Conservation (phyloP, 2,329 filamentous ascomycete species). For the Aspergillus vadensis region DNA sequence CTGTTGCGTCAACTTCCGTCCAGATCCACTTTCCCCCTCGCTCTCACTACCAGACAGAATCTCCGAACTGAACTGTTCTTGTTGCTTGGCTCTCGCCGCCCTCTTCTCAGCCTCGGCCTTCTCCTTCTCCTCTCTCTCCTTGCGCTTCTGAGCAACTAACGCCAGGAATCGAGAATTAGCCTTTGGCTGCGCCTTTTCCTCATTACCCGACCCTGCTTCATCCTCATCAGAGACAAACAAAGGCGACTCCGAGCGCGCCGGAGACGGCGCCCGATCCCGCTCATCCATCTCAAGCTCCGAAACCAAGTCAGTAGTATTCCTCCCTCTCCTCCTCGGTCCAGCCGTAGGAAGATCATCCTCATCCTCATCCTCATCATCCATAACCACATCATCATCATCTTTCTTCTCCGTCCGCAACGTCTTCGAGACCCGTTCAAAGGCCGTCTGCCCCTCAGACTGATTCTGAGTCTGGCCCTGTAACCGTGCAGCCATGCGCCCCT, state of each 20-base stretch:
- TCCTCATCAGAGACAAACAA: slow-evolving; percentile 46
- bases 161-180: slow-evolving; percentile 67
- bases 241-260: slow-evolving; percentile 38
- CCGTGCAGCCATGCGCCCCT: slow-evolving; percentile 65
- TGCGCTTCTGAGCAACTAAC: slow-evolving; percentile 71
- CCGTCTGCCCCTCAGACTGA: slow-evolving; percentile 32
- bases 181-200: slow-evolving; percentile 30
- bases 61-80: slow-evolving; percentile 40
- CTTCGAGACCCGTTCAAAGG: slow-evolving; percentile 45
- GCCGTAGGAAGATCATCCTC: slow-evolving; percentile 36
- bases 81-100: slow-evolving; percentile 35
- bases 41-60: slow-evolving; percentile 56
- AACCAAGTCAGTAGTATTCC: slow-evolving; percentile 32
- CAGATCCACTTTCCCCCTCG: slow-evolving; percentile 64
- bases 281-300: slow-evolving; percentile 32
- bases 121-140: slow-evolving; percentile 69
- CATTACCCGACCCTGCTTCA: slow-evolving; percentile 21
- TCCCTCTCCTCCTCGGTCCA: slow-evolving; percentile 30
- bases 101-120: slow-evolving; percentile 52
- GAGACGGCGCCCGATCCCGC: slow-evolving; percentile 26
- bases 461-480: slow-evolving; percentile 53
- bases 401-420: slow-evolving; percentile 22
- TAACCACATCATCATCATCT: slow-evolving; percentile 20
- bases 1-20: slow-evolving; percentile 66
- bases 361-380: slow-evolving; percentile 23